These are phyloP conservation scores for Leccinum boreale DNA, from an alignment of 768 basidiomycete species.

Conservation along the genomic window DNA sequence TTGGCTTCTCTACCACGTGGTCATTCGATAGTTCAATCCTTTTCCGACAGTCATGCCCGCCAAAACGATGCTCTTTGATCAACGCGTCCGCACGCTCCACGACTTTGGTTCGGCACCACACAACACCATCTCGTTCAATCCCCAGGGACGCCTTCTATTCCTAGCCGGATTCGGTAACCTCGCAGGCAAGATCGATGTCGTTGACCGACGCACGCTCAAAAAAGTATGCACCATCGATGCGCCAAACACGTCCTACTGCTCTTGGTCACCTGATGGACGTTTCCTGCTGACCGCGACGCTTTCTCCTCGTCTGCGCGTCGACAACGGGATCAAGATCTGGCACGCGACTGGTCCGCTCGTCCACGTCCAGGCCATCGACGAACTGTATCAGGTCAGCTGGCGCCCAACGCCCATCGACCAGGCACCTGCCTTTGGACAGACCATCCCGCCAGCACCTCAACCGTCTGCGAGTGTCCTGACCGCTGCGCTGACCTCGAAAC, in stretches of 20 bases:
- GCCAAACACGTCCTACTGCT: constrained; percentile 90
- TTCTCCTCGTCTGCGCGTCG: constrained; percentile 90
- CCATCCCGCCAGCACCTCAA: constrained; percentile 65
- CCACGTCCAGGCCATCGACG: constrained; percentile 78
- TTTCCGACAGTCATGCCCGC: constrained; percentile 82
- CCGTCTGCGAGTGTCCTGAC: constrained; percentile 57
- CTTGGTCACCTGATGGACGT: constrained; percentile 93
- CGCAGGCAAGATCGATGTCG: constrained; percentile 89
- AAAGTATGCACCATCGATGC: constrained; percentile 83
- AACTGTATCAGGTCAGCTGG: constrained; percentile 89
- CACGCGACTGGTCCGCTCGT: constrained; percentile 88
- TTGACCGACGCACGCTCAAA: constrained; percentile 80
- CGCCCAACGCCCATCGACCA: constrained; percentile 67
- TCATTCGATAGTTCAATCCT: not conserved
- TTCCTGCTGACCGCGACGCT: constrained; percentile 93
- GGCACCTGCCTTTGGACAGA: constrained; percentile 61
- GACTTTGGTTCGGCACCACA: constrained; percentile 89
- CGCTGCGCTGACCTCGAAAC: constrained; percentile 49
- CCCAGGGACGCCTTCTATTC: constrained; percentile 84
- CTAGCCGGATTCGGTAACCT: constrained; percentile 97
- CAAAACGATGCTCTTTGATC: constrained; percentile 88
- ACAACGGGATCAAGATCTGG: constrained; percentile 97
- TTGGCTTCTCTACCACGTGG: constrained; percentile 12
- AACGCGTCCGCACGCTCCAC: constrained; percentile 80
- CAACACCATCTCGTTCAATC: constrained; percentile 94